Conservation (phyloP, 2,329 filamentous ascomycete species). For the Stagonosporopsis vannaccii region DNA sequence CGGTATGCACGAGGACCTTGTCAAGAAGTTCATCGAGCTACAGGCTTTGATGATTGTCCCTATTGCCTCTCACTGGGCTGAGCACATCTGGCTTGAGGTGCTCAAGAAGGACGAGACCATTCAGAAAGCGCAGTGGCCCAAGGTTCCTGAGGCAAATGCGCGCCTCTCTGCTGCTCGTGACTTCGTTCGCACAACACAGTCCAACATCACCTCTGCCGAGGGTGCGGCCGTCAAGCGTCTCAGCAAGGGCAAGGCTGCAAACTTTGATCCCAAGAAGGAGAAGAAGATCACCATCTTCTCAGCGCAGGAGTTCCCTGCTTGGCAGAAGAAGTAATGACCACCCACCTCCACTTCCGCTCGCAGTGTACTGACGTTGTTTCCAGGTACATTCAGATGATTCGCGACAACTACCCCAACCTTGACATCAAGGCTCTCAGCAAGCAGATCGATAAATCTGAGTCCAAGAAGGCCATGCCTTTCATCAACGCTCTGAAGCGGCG, state of each 20-base stretch:
- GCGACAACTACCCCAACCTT: slow-evolving; percentile 53
- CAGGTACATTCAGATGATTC: slow-evolving; percentile 45
- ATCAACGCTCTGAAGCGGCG: slow-evolving; percentile 86
- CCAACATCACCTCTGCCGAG: slow-evolving; percentile 86
- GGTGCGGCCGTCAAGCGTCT: slow-evolving; percentile 84
- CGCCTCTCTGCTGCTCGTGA: slow-evolving; percentile 78
- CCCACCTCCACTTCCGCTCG: neutral
- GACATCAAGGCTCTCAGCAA: slow-evolving; percentile 84
- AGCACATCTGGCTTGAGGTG: slow-evolving; percentile 93
- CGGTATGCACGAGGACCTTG: slow-evolving; percentile 84
- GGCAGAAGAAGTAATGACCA: slow-evolving; percentile 90
- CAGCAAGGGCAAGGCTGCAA: slow-evolving; percentile 85
- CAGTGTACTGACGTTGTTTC: neutral
- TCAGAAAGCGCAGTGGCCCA: slow-evolving; percentile 79
- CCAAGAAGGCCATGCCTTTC: slow-evolving; percentile 99
- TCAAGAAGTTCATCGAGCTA: slow-evolving; percentile 82
- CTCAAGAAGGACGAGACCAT: slow-evolving; percentile 78
- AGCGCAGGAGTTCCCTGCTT: slow-evolving; percentile 80
- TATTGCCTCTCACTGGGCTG: slow-evolving; percentile 91
- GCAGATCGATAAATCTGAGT: slow-evolving; percentile 83
- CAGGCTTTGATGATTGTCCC: slow-evolving; percentile 84
- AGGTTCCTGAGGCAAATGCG: slow-evolving; percentile 69
- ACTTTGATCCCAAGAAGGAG: slow-evolving; percentile 88
- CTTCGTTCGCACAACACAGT: slow-evolving; percentile 78
- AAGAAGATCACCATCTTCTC: slow-evolving; percentile 91